Conservation (phyloP, 768 basidiomycete genomes). For the Lepiota brunneoincarnata region DNA sequence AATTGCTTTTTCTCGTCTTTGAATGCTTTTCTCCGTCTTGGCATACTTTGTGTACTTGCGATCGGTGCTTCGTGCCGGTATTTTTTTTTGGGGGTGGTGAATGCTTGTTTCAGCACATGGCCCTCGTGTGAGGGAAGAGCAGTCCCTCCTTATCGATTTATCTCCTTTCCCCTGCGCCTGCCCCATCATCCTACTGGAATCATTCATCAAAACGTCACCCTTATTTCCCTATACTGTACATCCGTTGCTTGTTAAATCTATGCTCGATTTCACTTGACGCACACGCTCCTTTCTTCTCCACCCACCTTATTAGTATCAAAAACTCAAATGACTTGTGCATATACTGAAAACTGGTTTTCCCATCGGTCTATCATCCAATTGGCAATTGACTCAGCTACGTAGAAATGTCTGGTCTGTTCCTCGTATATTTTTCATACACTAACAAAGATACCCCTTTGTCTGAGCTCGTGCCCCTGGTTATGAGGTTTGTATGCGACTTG, state of each 20-base stretch:
- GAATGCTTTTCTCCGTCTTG: conserved; percentile 15
- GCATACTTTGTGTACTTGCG: conserved; percentile 7
- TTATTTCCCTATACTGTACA: conserved; percentile 28
- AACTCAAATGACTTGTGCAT: conserved; percentile 6
- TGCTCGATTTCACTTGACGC: conserved; percentile 19
- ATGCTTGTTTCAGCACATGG: conserved; percentile 29
- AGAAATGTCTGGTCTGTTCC: background rate
- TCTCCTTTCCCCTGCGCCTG: background rate
- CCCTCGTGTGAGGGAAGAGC: conserved; percentile 28
- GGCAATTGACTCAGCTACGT: conserved; percentile 8
- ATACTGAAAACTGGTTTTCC: conserved; percentile 19
- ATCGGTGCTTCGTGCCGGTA: conserved; percentile 18
- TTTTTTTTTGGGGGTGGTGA: conserved; percentile 25
- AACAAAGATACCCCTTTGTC: background rate
- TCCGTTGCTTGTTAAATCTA: conserved; percentile 33
- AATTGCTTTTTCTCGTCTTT: conserved; percentile 12
- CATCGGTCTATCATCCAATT: background rate
- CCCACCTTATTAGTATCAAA: conserved; percentile 10
- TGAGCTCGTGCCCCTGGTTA: background rate
- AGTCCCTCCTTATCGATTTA: conserved; percentile 10
- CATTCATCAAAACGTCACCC: conserved; percentile 23
- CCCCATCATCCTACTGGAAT: conserved; percentile 23
- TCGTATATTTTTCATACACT: background rate
- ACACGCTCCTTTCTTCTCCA: conserved; percentile 10
- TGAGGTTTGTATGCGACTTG: no score